These are phyloP conservation scores for Cyclotella cryptica DNA, from an alignment of 108 stramenopile species.

Conservation along the genomic window DNA sequence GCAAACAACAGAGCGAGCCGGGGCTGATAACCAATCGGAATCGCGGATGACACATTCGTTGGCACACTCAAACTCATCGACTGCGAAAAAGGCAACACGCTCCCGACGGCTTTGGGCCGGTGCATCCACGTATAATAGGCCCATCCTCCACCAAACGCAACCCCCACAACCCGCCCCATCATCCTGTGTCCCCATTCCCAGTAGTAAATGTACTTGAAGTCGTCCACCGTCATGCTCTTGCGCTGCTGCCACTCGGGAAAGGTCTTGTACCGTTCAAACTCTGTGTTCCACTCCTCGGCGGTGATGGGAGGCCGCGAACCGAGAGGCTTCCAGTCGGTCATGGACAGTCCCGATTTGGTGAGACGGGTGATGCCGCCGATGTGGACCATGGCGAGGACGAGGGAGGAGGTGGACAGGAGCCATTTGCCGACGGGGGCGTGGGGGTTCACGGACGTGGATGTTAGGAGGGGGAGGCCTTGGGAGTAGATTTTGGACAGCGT, in stretches of 20 bases:
- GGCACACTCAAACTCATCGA: background rate
- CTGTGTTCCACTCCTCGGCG: conserved; percentile 89
- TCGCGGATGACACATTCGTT: conserved; percentile 53
- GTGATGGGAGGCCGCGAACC: conserved; percentile 87
- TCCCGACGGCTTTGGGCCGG: conserved; percentile 18
- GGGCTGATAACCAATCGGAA: conserved; percentile 86
- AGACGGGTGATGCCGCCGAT: conserved; percentile 98
- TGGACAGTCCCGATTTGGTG: conserved; percentile 95
- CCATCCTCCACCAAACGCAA: conserved; percentile 89
- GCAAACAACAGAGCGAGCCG: conserved; percentile 86
- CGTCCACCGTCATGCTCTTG: conserved; percentile 94
- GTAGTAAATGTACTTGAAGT: conserved; percentile 98
- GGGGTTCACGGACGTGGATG: conserved; percentile 60
- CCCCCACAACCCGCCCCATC: conserved; percentile 94
- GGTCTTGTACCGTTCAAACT: conserved; percentile 96
- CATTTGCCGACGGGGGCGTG: conserved; percentile 90
- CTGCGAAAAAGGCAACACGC: background rate
- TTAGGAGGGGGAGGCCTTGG: conserved; percentile 71
- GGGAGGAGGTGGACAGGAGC: conserved; percentile 88
- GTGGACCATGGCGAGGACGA: conserved; percentile 97
- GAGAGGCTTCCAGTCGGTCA: conserved; percentile 97
- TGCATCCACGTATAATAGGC: conserved; percentile 86
- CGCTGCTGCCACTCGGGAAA: conserved; percentile 98
- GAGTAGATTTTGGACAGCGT: conserved; percentile 33
- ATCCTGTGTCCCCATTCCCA: conserved; percentile 99